Percentiles rank a stretch among this genome's conserved stretches.
phyloP scores from a whole-genome alignment of 306 rosid species.

The Alnus glutinosa region DNA sequence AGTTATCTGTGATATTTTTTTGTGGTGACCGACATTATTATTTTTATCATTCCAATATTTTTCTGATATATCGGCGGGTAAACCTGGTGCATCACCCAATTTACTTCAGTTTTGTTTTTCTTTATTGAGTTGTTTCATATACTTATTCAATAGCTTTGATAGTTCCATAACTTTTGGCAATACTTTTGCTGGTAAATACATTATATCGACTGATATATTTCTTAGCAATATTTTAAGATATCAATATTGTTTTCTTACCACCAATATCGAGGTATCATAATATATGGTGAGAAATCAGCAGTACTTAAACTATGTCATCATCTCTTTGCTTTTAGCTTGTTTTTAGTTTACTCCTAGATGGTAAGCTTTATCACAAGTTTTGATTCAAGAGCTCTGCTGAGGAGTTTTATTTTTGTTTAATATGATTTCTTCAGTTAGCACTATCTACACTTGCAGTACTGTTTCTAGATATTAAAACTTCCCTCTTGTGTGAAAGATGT shows the following conservation, averaged over 20 bases:
- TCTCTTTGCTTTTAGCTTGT: neutral
- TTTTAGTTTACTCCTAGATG: neutral
- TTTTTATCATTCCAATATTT: neutral
- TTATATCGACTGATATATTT: too few species aligned
- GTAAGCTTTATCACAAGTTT: neutral
- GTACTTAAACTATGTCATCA: too few species aligned
- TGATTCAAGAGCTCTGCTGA: neutral
- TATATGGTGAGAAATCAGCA: too few species aligned
- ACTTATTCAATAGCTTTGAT: too few species aligned
- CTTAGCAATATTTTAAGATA: too few species aligned
- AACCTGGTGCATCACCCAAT: too few species aligned
- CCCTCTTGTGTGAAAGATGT: conserved; percentile 54
- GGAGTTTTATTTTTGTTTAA: neutral
- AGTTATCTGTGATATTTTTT: too few species aligned
- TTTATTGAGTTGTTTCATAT: too few species aligned
- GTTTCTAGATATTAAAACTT: conserved; percentile 11
- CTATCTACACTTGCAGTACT: neutral
- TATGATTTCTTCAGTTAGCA: neutral
- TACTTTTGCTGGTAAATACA: too few species aligned
- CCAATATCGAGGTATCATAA: neutral
- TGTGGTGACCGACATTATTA: neutral
- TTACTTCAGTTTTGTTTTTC: too few species aligned
- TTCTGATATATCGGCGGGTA: neutral
- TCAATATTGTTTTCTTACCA: neutral
- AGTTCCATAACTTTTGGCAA: too few species aligned